Base-by-base conservation (phyloP, 257 asterid genomes). In the Lithospermum erythrorhizon region DNA sequence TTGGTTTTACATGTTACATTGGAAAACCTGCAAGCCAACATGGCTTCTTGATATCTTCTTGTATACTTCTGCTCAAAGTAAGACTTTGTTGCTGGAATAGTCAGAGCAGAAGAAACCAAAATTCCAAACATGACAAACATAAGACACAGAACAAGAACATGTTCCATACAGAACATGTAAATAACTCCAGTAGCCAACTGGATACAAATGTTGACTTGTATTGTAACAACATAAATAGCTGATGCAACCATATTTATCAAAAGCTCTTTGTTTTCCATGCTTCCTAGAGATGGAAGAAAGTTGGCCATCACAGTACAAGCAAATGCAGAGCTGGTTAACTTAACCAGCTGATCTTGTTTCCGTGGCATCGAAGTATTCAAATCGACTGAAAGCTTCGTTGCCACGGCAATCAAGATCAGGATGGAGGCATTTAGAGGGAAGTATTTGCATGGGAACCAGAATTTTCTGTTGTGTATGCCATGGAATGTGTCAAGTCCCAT, bases 361-460 rank as follows among this genome's bases (percentile, higher is more conserved):
- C 77, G 78, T 13, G 96, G 95, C 96, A 89, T 85, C 69, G 90
- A 69, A 11, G 93, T 78, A 29, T 85, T 83, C 55, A 83, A 78
- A 57, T 88, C 96, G 17, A 86, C 89, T 0, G 95, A 79, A 52
- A 89, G 85, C 49, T 82, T 89, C 57, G 85, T 79, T 1, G 94
- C 86, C 84, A 86, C 88, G 0, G 80, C 78, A 11, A 88, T 62
- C 5, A 88, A 83, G 0, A 87, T 72, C 6, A 85, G 78, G 24
- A 86, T 87, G 3, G 94, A 78, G 52, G 96, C 91, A 8, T 90
- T 90, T 35, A 90, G 78, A 6, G 97, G 81, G 61, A 85, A 87
- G 80, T 41, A 82, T 60, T 79, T 85, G 83, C 78, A 75, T 1
- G 96, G 96, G 69, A 90, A 87, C 91, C 88, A 81, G 60, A 75